Percentiles rank a stretch among this genome's conserved stretches.
Conservation (phyloP, 192 early-diverging fungal genomes). For the Geosiphon pyriformis region DNA sequence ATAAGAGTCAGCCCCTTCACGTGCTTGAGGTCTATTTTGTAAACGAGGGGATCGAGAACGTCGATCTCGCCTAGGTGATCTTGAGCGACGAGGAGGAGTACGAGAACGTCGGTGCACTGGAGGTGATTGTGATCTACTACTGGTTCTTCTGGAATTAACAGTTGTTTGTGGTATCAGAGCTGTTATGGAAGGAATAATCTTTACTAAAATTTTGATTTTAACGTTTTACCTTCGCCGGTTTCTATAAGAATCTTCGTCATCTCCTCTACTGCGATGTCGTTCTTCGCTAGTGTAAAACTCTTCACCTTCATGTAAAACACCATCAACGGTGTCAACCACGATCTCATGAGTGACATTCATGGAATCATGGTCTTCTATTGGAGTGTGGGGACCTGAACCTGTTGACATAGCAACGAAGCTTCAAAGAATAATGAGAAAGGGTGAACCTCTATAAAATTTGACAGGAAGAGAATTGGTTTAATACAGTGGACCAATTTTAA, state of each 20-base stretch:
- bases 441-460: too few species aligned
- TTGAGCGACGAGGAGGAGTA: constrained; percentile 11
- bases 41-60: constrained; percentile 18
- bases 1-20: constrained; percentile 5
- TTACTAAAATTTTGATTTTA: not conserved
- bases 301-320: not conserved
- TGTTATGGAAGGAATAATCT: not conserved
- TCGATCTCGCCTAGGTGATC: constrained; percentile 10
- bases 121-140: constrained; percentile 17
- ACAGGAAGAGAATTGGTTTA: too few species aligned
- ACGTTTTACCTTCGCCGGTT: constrained; percentile 5
- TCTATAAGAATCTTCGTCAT: constrained; percentile 14
- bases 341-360: not conserved
- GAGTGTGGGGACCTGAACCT: constrained; percentile 19
- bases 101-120: constrained; percentile 9
- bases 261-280: constrained; percentile 3
- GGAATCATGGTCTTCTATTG: constrained; percentile 11
- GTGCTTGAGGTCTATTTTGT: not conserved
- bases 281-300: constrained; percentile 7
- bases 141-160: too few species aligned
- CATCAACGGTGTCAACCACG: not conserved
- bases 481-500: too few species aligned
- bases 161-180: not conserved
- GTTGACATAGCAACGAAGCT: too few species aligned
- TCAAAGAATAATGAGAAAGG: too few species aligned